A percentile compares a stretch with the other conserved stretches of the same genome.
Evolutionary conservation across 352 stramenopile species (phyloP).

Genomic region (Blastocystis sp.): DNA sequence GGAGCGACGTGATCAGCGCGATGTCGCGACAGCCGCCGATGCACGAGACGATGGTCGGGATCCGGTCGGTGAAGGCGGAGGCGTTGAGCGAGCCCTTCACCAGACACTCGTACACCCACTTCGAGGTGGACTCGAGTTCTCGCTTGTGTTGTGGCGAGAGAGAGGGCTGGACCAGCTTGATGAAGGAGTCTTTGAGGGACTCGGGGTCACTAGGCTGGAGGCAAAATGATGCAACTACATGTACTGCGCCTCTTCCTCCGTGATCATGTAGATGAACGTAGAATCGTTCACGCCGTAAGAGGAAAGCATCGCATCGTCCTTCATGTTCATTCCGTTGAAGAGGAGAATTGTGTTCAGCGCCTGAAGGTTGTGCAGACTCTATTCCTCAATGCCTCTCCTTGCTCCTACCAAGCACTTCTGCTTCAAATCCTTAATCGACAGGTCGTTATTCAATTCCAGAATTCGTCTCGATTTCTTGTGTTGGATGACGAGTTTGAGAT

Average conservation of each 20-base stretch:
- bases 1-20: conserved; percentile 4
- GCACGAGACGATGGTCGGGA: background rate
- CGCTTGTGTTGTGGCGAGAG: background rate
- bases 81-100: background rate
- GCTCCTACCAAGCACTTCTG: conserved; percentile 32
- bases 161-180: background rate
- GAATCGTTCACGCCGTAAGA: conserved; percentile 2
- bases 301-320: background rate
- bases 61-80: background rate
- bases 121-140: background rate
- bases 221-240: background rate
- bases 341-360: conserved; percentile 29
- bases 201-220: conserved; percentile 20
- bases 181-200: background rate
- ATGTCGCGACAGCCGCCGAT: background rate
- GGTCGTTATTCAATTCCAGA: background rate
- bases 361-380: conserved; percentile 10
- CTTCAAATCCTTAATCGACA: conserved; percentile 3
- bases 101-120: conserved; percentile 35
- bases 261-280: conserved; percentile 65
- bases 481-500: conserved; percentile 52
- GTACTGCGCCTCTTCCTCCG: conserved; percentile 50
- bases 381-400: background rate
- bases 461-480: conserved; percentile 16
- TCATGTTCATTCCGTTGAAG: conserved; percentile 28